Evolutionary conservation across 768 basidiomycete genomes (phyloP).

Genomic region (Boletus sp.): DNA sequence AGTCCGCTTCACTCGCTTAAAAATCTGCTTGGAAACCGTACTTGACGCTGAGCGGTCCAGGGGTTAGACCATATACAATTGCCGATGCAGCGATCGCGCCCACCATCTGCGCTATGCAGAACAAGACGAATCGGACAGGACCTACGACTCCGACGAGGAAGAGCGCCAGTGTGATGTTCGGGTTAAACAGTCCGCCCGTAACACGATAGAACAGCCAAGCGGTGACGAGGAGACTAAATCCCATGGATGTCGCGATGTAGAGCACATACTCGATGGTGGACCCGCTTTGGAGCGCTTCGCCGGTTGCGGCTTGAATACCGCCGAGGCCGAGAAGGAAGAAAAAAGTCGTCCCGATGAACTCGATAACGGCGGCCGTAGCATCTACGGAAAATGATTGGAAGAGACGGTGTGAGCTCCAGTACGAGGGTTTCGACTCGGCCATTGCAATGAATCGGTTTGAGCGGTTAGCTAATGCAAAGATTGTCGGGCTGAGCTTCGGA

Average conservation of each 20-base stretch:
- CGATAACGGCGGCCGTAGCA: constrained; percentile 47
- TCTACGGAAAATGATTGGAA: constrained; percentile 37
- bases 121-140: constrained; percentile 55
- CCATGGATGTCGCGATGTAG: constrained; percentile 60
- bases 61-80: constrained; percentile 51
- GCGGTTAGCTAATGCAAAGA: not conserved
- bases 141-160: constrained; percentile 52
- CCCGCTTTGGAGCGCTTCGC: constrained; percentile 31
- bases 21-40: constrained; percentile 24
- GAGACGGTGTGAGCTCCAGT: constrained; percentile 26
- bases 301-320: constrained; percentile 55
- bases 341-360: constrained; percentile 56
- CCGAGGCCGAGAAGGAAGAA: constrained; percentile 68
- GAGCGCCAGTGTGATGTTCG: constrained; percentile 57
- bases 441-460: constrained; percentile 1
- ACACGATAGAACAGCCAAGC: constrained; percentile 67
- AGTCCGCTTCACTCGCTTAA: not conserved
- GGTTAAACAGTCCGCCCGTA: constrained; percentile 67
- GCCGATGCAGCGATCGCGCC: constrained; percentile 61
- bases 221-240: constrained; percentile 57
- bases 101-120: constrained; percentile 56
- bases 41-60: constrained; percentile 54
- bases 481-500: not conserved
- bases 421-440: constrained; percentile 6
- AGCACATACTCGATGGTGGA: constrained; percentile 41